Percentiles rank a stretch among this genome's conserved stretches.
phyloP scores from a whole-genome alignment of 306 rosid species.

The Fragaria iinumae region DNA sequence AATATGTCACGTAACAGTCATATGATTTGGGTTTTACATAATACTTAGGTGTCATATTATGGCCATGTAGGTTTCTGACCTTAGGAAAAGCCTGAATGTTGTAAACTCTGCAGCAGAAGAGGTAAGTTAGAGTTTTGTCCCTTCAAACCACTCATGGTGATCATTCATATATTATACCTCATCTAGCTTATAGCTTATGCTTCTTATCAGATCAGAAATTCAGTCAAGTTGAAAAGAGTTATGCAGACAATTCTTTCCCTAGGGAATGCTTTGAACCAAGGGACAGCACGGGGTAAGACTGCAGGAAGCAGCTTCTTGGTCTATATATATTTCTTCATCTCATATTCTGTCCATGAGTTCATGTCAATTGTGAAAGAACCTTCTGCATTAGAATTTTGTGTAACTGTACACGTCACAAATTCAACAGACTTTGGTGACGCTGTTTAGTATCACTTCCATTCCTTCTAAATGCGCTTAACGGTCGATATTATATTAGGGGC shows the following conservation, averaged over 20 bases:
- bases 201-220: constrained; percentile 66
- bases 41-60: constrained; percentile 22
- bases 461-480: background rate
- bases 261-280: constrained; percentile 96
- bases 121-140: constrained; percentile 45
- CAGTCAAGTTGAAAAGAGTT: constrained; percentile 83
- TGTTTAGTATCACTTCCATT: background rate
- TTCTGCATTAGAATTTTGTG: background rate
- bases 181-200: constrained; percentile 18
- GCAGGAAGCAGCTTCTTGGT: background rate
- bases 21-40: constrained; percentile 18
- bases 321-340: background rate
- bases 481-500: constrained; percentile 46
- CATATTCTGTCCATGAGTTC: background rate
- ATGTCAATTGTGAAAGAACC: background rate
- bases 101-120: constrained; percentile 78
- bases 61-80: constrained; percentile 72
- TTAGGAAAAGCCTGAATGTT: constrained; percentile 59
- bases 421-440: background rate
- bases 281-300: constrained; percentile 85
- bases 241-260: constrained; percentile 95
- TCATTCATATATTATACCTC: background rate
- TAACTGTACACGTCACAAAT: background rate
- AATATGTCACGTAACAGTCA: constrained; percentile 9
- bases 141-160: background rate